phyloP scores from a whole-genome alignment of 2,329 filamentous ascomycete genomes.

The Fusarium buharicum region DNA sequence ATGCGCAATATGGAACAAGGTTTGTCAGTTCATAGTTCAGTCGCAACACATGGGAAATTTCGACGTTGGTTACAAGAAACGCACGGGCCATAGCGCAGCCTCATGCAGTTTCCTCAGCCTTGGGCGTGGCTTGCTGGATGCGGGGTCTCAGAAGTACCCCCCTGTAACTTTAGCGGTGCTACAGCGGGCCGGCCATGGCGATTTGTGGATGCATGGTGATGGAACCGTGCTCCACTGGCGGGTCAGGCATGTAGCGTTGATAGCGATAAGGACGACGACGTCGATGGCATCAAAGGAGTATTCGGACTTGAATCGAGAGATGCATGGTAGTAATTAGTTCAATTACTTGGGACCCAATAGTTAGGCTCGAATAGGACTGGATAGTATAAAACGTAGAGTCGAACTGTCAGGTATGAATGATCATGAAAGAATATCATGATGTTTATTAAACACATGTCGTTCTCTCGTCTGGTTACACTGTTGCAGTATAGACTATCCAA shows the following conservation, averaged over 20 bases:
- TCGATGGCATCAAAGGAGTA: background rate
- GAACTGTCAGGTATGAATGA: background rate
- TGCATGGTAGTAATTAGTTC: background rate
- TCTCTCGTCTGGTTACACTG: background rate
- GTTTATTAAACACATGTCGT: background rate
- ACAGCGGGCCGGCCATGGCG: slow-evolving; percentile 17
- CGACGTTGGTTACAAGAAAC: background rate
- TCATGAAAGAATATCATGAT: background rate
- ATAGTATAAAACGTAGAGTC: background rate
- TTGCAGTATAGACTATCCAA: background rate
- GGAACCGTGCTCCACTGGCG: slow-evolving; percentile 7
- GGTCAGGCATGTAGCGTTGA: slow-evolving; percentile 12
- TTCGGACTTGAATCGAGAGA: background rate
- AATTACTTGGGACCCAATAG: too few species aligned
- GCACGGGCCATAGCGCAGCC: slow-evolving; percentile 36
- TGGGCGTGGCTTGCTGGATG: slow-evolving; percentile 21
- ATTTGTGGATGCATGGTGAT: slow-evolving; percentile 15
- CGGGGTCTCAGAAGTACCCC: background rate
- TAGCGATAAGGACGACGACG: slow-evolving; percentile 35
- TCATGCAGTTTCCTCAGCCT: slow-evolving; percentile 27
- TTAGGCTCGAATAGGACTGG: too few species aligned
- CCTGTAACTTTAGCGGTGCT: slow-evolving; percentile 20
- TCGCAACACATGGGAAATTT: slow-evolving; percentile 23
- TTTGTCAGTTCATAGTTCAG: background rate
- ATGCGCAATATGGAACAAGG: background rate